Base-by-base conservation (phyloP, 805 yeast genomes). In the Candida pseudofarinosa region DNA sequence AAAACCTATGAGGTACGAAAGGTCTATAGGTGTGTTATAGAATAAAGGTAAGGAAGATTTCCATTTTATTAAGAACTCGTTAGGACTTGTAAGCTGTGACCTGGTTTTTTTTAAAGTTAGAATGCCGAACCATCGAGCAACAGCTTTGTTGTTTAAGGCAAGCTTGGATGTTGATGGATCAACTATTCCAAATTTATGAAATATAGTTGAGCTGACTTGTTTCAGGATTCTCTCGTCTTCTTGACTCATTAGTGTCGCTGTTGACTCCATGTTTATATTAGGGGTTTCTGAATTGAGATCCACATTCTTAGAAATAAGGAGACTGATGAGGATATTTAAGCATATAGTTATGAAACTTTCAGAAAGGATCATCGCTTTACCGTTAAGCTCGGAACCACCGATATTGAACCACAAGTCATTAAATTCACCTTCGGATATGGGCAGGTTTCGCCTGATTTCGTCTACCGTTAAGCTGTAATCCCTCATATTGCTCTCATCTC, bases 101-200 rank as follows among this genome's bases (percentile, higher is more conserved):
- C 46, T 37, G 2, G 51, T 41, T 4, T 50, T 41, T 33, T 46
- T 20, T 10, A 87, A 63, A 0, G 81, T 65, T 40, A 73, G 67
- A 2, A 76, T 54, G 0, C 95, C 95, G 51, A 78, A 79, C 85
- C 88, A 86, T 38, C 54, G 56, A 1, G 82, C 71, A 2, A 84
- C 70, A 31, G 56, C 56, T 2, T 48, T 51, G 38, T 64, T 62
- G 46, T 82, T 71, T 8, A 86, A 50, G 16, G 50, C 47, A 51
- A 65, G 73, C 4, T 55, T 55, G 37, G 46, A 53, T 12, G 45
- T 51, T 0, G 43, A 45, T 0, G 48, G 51, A 1, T 46, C 35
- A 3, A 41, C 28, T 6, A 15, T 50, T 4, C 71, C 56, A 56
- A 81, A 84, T 52, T 71, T 75, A 36, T 67, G 58, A 37, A 81